phyloP scores from a whole-genome alignment of 1,284 basidiomycete species.

The Trametes sp. region DNA sequence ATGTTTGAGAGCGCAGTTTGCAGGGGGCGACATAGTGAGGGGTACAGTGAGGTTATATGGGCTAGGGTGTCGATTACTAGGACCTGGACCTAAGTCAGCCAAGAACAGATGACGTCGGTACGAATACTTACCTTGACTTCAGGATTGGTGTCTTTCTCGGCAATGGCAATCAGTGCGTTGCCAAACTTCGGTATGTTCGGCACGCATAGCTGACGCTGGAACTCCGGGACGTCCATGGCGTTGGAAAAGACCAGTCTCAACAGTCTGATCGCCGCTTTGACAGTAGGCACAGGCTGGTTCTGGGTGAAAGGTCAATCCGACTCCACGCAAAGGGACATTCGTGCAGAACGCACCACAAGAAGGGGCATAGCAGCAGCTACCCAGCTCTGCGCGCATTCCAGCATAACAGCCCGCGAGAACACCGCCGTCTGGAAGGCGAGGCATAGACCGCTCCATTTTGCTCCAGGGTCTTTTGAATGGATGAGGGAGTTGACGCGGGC shows the following conservation, averaged over 20 bases:
- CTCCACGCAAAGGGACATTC: too few relatives aligned
- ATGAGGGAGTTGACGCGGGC: conserved; percentile 73
- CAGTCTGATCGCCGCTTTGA: conserved; percentile 70
- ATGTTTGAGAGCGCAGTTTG: conserved; percentile 58
- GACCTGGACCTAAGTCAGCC: conserved; percentile 47
- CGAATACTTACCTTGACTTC: conserved; percentile 58
- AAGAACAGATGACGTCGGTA: neutral
- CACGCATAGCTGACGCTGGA: conserved; percentile 75
- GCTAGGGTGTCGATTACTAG: conserved; percentile 59
- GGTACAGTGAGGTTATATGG: conserved; percentile 68
- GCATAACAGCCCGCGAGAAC: conserved; percentile 63
- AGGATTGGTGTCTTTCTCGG: conserved; percentile 56
- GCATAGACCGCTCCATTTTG: conserved; percentile 79
- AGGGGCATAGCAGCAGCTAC: conserved; percentile 66
- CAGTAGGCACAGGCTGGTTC: conserved; percentile 64
- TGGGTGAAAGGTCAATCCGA: conserved; percentile 51
- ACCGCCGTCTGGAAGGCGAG: conserved; percentile 70
- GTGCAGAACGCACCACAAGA: conserved; percentile 49
- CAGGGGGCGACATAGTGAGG: conserved; percentile 66
- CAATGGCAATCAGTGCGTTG: conserved; percentile 59
- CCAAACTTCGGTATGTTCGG: conserved; percentile 79
- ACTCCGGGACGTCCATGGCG: conserved; percentile 69
- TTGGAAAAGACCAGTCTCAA: conserved; percentile 63
- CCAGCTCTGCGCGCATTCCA: conserved; percentile 78
- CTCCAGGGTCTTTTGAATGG: conserved; percentile 74